Base-by-base conservation (phyloP, 176 grass and related monocot genomes). In the Stipa capillata region DNA sequence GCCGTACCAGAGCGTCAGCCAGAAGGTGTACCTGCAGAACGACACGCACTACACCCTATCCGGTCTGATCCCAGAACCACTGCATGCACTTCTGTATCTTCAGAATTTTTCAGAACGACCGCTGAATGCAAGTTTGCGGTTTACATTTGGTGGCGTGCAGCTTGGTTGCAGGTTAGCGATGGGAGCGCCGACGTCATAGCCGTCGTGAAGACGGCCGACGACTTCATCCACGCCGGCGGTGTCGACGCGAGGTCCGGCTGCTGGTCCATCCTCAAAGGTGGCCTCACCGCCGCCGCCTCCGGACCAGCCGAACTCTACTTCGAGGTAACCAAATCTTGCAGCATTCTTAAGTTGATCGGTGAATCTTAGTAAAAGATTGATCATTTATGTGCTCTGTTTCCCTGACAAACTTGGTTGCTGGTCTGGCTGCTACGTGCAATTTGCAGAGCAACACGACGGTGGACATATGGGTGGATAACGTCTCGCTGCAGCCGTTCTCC, bases 181-280 rank as follows among this genome's bases (percentile, higher is more conserved):
- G 86, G 86, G 23, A 91, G 18, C 27, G 80, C 87, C 25, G 80
- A 90, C 5, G 82, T 99, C 14, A 83, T 60, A 64, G 87, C 76
- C 3, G 81, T 94, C 7, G 90, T 94, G 82, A 94, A 91, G 85
- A 98, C 79, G 28, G 51, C 73, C n/a, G 31, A 23, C 35, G 37
- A 36, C 10, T 90, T 91, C 83, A 36, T 91, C 84, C 80, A 86
- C 33, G 81, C 89, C 15, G 94, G 94, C 29, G 78, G 80, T 0
- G 76, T 83, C 15, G 73, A 83, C 17, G 96, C 90, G 17, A 84
- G 76, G 58, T 86, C 83, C 23, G 90, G 92, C 2, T 99, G 96
- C 69, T 99, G 92, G 96, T 85, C 92, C 37, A 93, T 99, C 57
- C 85, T 99, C 82, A 95, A 99, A 37, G 92, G 96, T 27, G 96